Evolutionary conservation across 2,329 filamentous ascomycete genomes (phyloP), one percentile per base, ranked within the genome.

Genomic region (Diaporthe caulivora): DNA sequence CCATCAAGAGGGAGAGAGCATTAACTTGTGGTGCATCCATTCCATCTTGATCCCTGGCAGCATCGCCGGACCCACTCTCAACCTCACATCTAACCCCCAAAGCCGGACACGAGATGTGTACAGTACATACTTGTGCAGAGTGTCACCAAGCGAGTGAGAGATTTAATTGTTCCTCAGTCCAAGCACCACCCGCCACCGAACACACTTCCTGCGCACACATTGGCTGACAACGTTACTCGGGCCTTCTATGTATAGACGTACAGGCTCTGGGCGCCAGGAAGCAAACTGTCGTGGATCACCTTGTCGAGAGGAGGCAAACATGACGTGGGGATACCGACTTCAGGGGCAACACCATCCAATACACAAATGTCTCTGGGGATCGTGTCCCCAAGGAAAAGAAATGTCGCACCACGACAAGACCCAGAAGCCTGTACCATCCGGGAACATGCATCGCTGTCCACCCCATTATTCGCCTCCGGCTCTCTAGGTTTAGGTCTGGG

Each of bases 301-400:
- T n/a, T 65, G 21, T 51, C 60, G 29, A 40, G 29, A 21, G 40
- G 37, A 44, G 42, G 26, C 42, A 65, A 51, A 65, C 60, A 51
- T 65, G 37, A 40, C 11, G n/a, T 42, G 37, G 37, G 57, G 11
- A 44, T 34, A 51, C 60, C 60, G 42, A 65, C 60, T 65, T 65
- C 60, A 65, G 60, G 42, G 60, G 29, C 44, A 65, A 65, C 44
- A 62, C 37, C 37, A 65, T 17, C 18, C 17, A 34, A 21, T 18
- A 47, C 42, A 42, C 60, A 15, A 31, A 49, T 65, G 60, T 65
- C 44, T 65, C 60, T 65, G 29, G 31, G 31, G 60, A 65, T 49
- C 44, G 26, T 49, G 44, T 65, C 60, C 60, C 40, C 60, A 65
- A 18, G 26, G 2, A n/a, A 49, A 18, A 2, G 11, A 2, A 7